phyloP scores from a whole-genome alignment of 306 rosid species.

The Abrus precatorius region DNA sequence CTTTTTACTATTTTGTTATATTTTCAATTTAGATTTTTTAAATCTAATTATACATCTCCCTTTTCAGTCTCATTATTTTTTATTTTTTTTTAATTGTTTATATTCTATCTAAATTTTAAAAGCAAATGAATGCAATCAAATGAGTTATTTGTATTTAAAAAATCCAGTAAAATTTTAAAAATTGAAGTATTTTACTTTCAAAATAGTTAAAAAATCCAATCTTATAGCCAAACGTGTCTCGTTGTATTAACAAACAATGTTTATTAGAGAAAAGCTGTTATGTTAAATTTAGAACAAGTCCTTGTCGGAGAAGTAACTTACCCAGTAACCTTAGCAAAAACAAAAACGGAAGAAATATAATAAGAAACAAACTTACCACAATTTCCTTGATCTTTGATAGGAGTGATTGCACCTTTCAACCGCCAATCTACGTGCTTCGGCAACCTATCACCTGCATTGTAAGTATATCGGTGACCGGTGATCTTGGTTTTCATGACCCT shows the following conservation, averaged over 20 bases:
- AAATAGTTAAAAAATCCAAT: background rate
- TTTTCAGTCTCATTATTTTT: too few relatives aligned
- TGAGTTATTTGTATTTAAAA: background rate
- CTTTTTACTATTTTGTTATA: background rate
- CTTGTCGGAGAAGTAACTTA: conserved; percentile 5
- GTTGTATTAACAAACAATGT: background rate
- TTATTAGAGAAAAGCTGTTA: background rate
- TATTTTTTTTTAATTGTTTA: background rate
- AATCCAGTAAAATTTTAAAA: background rate
- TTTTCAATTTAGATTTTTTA: background rate
- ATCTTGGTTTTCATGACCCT: conserved; percentile 67
- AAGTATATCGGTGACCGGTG: conserved; percentile 67
- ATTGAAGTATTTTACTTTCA: background rate
- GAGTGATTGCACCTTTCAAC: conserved; percentile 68
- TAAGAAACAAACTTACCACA: conserved; percentile 67
- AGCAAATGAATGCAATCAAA: background rate
- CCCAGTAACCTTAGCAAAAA: background rate
- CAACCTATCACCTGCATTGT: conserved; percentile 53
- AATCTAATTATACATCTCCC: background rate
- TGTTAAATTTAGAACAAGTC: background rate
- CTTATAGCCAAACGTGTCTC: background rate
- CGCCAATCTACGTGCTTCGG: conserved; percentile 89
- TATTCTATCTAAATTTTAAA: background rate
- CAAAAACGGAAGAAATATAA: background rate
- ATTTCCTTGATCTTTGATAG: conserved; percentile 83